Evolutionary conservation across 2,329 filamentous ascomycete species (phyloP).

Genomic region (Phialophora tarda): DNA sequence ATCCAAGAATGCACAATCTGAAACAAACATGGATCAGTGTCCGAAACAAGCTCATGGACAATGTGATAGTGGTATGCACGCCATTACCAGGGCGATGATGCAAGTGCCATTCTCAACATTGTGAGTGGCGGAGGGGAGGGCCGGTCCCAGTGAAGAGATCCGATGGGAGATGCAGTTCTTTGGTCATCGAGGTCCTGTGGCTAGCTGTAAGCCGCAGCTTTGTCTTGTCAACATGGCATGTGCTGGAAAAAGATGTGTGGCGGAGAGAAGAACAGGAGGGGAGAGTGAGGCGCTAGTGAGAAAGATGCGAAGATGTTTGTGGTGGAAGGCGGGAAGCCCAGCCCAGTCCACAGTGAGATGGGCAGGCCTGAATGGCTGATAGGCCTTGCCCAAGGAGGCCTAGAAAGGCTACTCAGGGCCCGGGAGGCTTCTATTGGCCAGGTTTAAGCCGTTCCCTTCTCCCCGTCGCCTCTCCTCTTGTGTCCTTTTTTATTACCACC

Average conservation of each 20-base stretch:
- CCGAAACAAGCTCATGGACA: slow-evolving; percentile 18
- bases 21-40: slow-evolving; percentile 17
- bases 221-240: not conserved
- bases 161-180: not conserved
- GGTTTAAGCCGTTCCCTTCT: not conserved
- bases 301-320: not conserved
- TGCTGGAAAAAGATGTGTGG: slow-evolving; percentile 4
- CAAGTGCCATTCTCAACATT: slow-evolving; percentile 3
- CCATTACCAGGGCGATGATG: slow-evolving; percentile 17
- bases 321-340: not conserved
- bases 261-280: slow-evolving; percentile 6
- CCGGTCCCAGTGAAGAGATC: not conserved
- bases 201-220: slow-evolving; percentile 7
- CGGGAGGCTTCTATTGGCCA: not conserved
- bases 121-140: not conserved
- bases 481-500: not conserved
- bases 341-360: not conserved
- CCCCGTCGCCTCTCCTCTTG: not conserved
- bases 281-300: not conserved
- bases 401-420: not conserved
- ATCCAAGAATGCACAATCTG: slow-evolving; percentile 18
- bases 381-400: not conserved
- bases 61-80: slow-evolving; percentile 17
- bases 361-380: not conserved
- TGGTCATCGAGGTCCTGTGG: not conserved